Conservation (phyloP, 2,329 filamentous ascomycete species). For the Fonsecaea monophora region DNA sequence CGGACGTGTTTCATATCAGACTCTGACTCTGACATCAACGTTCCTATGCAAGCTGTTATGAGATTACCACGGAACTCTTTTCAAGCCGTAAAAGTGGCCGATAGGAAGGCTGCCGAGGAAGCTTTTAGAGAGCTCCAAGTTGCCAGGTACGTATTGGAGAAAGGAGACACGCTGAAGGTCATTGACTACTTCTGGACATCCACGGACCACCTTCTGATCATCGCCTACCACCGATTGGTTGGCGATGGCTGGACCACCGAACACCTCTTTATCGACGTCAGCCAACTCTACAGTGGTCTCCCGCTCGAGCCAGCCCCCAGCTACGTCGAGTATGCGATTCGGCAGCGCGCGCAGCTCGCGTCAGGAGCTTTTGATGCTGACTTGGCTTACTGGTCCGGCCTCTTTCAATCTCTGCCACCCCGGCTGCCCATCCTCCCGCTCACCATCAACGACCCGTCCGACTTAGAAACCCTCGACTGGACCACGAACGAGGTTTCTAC, state of each 20-base stretch:
- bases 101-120: not conserved
- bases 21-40: not conserved
- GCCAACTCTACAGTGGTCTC: constrained; percentile 23
- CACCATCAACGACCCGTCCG: not conserved
- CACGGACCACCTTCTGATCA: constrained; percentile 24
- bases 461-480: not conserved
- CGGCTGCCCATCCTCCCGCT: constrained; percentile 17
- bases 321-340: constrained; percentile 25
- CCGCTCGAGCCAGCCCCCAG: constrained; percentile 16
- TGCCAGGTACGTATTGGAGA: constrained; percentile 19
- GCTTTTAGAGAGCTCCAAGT: constrained; percentile 21
- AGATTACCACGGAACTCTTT: not conserved
- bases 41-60: not conserved
- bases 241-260: constrained; percentile 26
- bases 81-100: not conserved
- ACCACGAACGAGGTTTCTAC: constrained; percentile 3
- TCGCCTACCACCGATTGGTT: constrained; percentile 22
- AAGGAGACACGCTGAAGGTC: constrained; percentile 24
- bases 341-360: constrained; percentile 15
- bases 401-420: constrained; percentile 23
- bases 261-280: constrained; percentile 23
- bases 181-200: constrained; percentile 26
- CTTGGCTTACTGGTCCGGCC: constrained; percentile 22
- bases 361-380: constrained; percentile 23
- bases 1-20: constrained; percentile 21